Evolutionary conservation across 108 stramenopile genomes (phyloP).

Genomic region (Nannochloropsis granulata): DNA sequence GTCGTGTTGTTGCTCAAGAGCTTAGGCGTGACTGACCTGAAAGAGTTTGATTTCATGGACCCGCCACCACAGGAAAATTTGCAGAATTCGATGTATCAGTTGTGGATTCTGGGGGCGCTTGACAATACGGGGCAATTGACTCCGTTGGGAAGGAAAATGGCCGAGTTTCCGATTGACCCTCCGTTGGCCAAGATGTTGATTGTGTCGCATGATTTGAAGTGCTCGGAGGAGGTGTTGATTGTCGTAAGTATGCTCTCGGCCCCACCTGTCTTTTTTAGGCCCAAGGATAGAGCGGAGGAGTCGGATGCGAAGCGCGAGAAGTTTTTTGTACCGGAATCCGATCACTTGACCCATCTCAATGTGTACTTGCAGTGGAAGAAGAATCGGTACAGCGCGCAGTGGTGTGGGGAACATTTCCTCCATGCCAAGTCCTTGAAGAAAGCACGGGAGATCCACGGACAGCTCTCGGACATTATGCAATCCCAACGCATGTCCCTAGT

Average conservation of each 20-base stretch:
- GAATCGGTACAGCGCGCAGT: constrained; percentile 72
- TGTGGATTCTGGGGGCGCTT: constrained; percentile 93
- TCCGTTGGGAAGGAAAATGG: constrained; percentile 75
- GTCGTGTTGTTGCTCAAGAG: constrained; percentile 96
- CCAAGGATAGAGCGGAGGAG: constrained; percentile 92
- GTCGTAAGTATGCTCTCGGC: constrained; percentile 91
- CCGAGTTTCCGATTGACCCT: constrained; percentile 90
- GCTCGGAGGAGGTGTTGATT: constrained; percentile 79
- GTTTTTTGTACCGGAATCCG: constrained; percentile 97
- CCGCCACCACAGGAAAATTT: constrained; percentile 96
- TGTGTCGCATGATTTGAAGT: constrained; percentile 57
- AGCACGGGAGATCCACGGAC: constrained; percentile 78
- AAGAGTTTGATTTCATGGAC: constrained; percentile 96
- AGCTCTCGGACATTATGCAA: constrained; percentile 91
- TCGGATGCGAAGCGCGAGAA: constrained; percentile 94
- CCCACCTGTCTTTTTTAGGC: constrained; percentile 1
- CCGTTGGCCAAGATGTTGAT: constrained; percentile 93
- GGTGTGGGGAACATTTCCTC: constrained; percentile 94
- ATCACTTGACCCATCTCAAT: constrained; percentile 91
- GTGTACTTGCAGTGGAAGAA: constrained; percentile 84
- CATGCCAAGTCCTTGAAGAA: constrained; percentile 90
- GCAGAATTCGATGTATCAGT: constrained; percentile 84
- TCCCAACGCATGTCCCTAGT: constrained; percentile 65
- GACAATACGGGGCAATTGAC: constrained; percentile 88
- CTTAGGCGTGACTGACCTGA: constrained; percentile 70